Evolutionary conservation across 2,329 filamentous ascomycete species (phyloP).

Genomic region (Aspergillus amoenus): DNA sequence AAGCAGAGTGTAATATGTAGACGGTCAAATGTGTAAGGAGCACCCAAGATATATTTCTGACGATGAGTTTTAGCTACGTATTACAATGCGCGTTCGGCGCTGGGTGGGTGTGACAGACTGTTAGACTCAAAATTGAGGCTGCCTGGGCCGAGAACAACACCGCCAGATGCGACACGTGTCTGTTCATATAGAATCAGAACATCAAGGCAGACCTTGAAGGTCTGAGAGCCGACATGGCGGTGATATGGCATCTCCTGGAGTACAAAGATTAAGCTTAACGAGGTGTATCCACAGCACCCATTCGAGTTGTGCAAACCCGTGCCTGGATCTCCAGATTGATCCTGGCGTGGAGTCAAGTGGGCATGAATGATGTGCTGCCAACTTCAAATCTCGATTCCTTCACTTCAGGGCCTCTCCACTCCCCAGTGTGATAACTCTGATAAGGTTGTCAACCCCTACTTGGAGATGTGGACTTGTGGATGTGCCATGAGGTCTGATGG

Average conservation of each 20-base stretch:
- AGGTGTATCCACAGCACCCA: slow-evolving; percentile 6
- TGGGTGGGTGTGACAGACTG: neutral
- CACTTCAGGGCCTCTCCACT: slow-evolving; percentile 22
- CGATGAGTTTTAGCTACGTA: too few relatives aligned
- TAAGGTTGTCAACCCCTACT: slow-evolving; percentile 24
- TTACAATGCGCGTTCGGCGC: neutral
- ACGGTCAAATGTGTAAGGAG: too few relatives aligned
- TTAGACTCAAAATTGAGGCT: neutral
- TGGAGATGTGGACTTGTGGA: slow-evolving; percentile 26
- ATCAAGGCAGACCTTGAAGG: neutral
- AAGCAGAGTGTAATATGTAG: too few relatives aligned
- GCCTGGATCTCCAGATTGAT: slow-evolving; percentile 10
- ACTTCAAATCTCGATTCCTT: slow-evolving; percentile 9
- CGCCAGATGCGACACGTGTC: neutral
- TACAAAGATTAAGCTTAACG: slow-evolving; percentile 8
- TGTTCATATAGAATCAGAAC: neutral
- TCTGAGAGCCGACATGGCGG: neutral
- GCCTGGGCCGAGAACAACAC: neutral
- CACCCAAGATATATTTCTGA: slow-evolving; percentile 1
- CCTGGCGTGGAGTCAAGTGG: slow-evolving; percentile 23
- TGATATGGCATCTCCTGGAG: neutral
- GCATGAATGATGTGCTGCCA: slow-evolving; percentile 17
- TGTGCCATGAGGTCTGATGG: slow-evolving; percentile 24
- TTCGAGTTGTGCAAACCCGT: neutral
- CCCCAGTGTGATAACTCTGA: slow-evolving; percentile 22